These are phyloP conservation scores for Claviceps lovelessii DNA, from an alignment of 2,329 filamentous ascomycete species.

Conservation along the genomic window DNA sequence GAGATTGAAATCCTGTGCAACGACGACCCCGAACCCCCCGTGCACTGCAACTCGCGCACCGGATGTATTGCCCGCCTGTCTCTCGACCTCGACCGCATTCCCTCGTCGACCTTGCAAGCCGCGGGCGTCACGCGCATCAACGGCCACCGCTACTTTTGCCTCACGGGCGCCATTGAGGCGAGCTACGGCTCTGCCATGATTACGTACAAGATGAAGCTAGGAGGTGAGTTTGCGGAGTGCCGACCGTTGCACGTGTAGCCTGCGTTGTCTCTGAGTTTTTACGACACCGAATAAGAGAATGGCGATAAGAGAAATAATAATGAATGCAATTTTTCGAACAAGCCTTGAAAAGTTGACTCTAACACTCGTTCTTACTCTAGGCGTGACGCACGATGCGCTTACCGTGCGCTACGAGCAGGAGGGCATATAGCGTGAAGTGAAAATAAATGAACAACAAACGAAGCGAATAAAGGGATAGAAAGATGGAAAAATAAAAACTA, in stretches of 20 bases:
- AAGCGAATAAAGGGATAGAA: neutral
- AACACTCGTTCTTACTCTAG: constrained; percentile 8
- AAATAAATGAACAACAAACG: too few relatives aligned
- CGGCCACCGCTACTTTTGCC: constrained; percentile 22
- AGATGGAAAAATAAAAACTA: neutral
- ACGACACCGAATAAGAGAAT: too few relatives aligned
- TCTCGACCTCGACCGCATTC: constrained; percentile 22
- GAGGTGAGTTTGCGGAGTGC: constrained; percentile 14
- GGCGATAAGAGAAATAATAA: too few relatives aligned
- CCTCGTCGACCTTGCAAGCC: constrained; percentile 15
- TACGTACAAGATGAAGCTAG: constrained; percentile 23
- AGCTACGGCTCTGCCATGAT: constrained; percentile 25
- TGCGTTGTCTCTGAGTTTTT: too few relatives aligned
- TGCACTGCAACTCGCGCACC: constrained; percentile 17
- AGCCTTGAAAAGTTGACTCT: too few relatives aligned
- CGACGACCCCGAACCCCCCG: constrained; percentile 16
- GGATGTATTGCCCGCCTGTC: constrained; percentile 20
- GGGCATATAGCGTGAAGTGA: neutral
- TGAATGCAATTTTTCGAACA: too few relatives aligned
- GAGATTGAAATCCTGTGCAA: constrained; percentile 25
- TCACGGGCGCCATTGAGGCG: constrained; percentile 23
- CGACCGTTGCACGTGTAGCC: too few relatives aligned
- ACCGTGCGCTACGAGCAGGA: constrained; percentile 20
- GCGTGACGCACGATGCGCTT: constrained; percentile 23
- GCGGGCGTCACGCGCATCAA: constrained; percentile 21